Percentiles rank a stretch among this genome's conserved stretches.
Conservation (phyloP, 2,329 filamentous ascomycete species). For the Pseudogymnoascus sp. region DNA sequence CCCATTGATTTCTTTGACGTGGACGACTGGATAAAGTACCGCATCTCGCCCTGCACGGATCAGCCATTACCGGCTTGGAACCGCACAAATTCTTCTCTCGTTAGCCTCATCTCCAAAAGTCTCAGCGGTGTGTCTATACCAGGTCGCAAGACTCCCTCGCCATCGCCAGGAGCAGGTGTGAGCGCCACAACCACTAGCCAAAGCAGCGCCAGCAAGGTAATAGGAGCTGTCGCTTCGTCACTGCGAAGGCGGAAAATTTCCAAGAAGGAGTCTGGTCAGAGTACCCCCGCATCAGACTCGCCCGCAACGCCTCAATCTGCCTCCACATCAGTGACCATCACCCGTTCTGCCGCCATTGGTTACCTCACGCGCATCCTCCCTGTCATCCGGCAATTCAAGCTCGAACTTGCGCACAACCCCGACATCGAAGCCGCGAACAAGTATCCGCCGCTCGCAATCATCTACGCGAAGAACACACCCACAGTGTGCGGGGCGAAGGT, state of each 20-base stretch:
- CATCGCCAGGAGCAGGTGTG: not conserved
- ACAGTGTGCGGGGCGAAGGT: conserved; percentile 80
- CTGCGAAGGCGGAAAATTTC: not conserved
- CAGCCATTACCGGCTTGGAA: conserved; percentile 53
- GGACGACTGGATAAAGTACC: conserved; percentile 69
- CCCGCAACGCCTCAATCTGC: conserved; percentile 14
- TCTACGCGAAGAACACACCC: conserved; percentile 81
- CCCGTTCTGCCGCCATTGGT: conserved; percentile 32
- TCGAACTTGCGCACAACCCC: conserved; percentile 57
- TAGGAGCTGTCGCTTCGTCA: not conserved
- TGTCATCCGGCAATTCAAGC: conserved; percentile 65
- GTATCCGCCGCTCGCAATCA: conserved; percentile 74
- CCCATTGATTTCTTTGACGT: conserved; percentile 76
- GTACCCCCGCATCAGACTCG: not conserved
- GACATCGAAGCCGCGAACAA: conserved; percentile 53
- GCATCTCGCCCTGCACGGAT: conserved; percentile 67
- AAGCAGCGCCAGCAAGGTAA: not conserved
- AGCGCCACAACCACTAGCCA: not conserved
- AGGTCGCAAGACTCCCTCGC: conserved; percentile 20
- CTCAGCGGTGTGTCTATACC: conserved; percentile 25
- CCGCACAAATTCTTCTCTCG: conserved; percentile 24
- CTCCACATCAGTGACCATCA: conserved; percentile 26
- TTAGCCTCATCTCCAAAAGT: conserved; percentile 27
- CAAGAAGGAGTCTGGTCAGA: not conserved
- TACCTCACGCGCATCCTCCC: conserved; percentile 71